Evolutionary conservation across 2,329 filamentous ascomycete genomes (phyloP), one percentile per base, ranked within the genome.

Genomic region (Capronia americana): DNA sequence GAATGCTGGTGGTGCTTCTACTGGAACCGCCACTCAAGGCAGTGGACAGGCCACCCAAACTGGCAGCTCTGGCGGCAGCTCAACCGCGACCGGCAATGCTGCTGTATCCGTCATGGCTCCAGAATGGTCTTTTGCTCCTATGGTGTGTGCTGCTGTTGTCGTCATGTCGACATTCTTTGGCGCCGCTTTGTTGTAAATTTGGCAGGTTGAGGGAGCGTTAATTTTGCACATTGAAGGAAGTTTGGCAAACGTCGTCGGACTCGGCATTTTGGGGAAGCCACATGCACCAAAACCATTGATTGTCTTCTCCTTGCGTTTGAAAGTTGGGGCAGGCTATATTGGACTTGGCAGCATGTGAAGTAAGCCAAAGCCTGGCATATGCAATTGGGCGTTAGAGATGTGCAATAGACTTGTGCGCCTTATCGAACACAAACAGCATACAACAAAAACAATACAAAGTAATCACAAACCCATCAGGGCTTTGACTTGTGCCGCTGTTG

Each of bases 131-230:
- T 71, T 84, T 59, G 82, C 82, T 69, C 84, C 86, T 62, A 73
- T 86, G 58, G 74, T 85, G 28, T 84, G 83, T 73, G 81, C 81
- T 59, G 75, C 82, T 50, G 79, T 85, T 26, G 82, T 87, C 10
- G 72, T 84, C 46, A 67, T 83, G 62, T 86, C 84, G 53, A 82
- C 83, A 17, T 64, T 88, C 14, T 79, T 88, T 66, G 86, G 86
- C 44, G 85, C 84, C 63, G 71, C 78, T 63, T 74, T 84, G 58
- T 71, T 81, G 65, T 82, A 77, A 63, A 62, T 54, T 59, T 55
- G 59, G 24, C 38, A 8, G n/a, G 23, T n/a, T 17, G 2, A 28
- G 10, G 26, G 17, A 61, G 30, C 24, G 4, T 67, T 23, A 32
- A 38, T 41, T 44, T 44, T 44, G 32, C 26, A 34, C 44, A 32